Evolutionary conservation across 108 stramenopile genomes (phyloP).

Genomic region (Cylindrotheca fusiformis): DNA sequence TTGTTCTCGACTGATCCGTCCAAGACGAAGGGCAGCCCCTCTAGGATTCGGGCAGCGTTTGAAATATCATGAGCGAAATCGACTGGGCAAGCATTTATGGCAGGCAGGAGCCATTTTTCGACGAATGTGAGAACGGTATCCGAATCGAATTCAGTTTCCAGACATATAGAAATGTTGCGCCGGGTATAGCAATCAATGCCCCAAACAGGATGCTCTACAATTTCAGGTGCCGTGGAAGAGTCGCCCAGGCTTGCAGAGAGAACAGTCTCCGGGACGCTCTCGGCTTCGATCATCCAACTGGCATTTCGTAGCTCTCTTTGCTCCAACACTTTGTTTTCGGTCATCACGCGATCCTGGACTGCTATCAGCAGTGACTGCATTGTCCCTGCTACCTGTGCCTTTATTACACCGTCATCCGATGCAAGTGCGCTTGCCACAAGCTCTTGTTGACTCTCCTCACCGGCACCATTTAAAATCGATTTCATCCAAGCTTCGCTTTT

Average conservation of each 20-base stretch:
- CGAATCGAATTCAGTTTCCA: slow-evolving; percentile 62
- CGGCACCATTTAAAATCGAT: slow-evolving; percentile 57
- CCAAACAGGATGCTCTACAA: slow-evolving; percentile 88
- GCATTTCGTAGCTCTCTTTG: slow-evolving; percentile 73
- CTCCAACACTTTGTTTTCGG: slow-evolving; percentile 69
- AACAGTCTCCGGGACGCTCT: slow-evolving; percentile 10
- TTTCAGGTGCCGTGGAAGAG: slow-evolving; percentile 39
- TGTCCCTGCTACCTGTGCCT: slow-evolving; percentile 70
- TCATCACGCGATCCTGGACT: slow-evolving; percentile 84
- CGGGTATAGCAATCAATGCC: slow-evolving; percentile 89
- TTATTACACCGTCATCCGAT: slow-evolving; percentile 79
- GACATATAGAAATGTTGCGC: slow-evolving; percentile 60
- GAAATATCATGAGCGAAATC: slow-evolving; percentile 73
- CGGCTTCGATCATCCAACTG: slow-evolving; percentile 53
- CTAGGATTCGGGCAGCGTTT: slow-evolving; percentile 63
- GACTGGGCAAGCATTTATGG: slow-evolving; percentile 83
- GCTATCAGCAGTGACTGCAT: slow-evolving; percentile 70
- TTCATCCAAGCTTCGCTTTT: slow-evolving; percentile 91
- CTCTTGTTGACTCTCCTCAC: slow-evolving; percentile 29
- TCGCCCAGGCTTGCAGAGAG: background rate
- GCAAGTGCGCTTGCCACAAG: slow-evolving; percentile 63
- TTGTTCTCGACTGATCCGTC: slow-evolving; percentile 14
- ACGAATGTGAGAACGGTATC: slow-evolving; percentile 64
- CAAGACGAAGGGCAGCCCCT: slow-evolving; percentile 47
- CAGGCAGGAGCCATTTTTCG: slow-evolving; percentile 85